These are phyloP conservation scores for Mycena venus DNA, from an alignment of 768 basidiomycete genomes.

Conservation along the genomic window DNA sequence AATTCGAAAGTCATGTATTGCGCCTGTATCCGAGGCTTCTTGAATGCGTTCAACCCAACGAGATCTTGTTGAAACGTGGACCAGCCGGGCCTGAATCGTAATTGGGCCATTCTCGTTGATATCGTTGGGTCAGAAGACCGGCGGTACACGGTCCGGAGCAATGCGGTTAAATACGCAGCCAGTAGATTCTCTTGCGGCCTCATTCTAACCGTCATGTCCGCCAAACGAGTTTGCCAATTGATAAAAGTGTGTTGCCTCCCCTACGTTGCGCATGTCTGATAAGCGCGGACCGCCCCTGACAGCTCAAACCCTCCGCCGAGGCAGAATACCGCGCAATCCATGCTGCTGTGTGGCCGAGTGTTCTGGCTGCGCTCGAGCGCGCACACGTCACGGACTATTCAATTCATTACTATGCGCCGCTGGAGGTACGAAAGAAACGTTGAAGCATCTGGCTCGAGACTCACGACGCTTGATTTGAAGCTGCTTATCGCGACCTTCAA, in stretches of 20 bases:
- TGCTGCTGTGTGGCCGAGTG: slow-evolving; percentile 75
- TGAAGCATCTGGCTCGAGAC: too few relatives aligned
- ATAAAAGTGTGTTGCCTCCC: slow-evolving; percentile 63
- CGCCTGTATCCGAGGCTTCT: too few relatives aligned
- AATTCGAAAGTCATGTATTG: not conserved
- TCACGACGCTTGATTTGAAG: too few relatives aligned
- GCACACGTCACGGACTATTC: slow-evolving; percentile 83
- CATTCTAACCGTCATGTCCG: slow-evolving; percentile 33
- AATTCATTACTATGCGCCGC: slow-evolving; percentile 75
- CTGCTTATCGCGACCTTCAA: slow-evolving; percentile 87
- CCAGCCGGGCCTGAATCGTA: too few relatives aligned
- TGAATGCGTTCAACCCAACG: too few relatives aligned
- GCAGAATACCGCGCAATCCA: slow-evolving; percentile 73
- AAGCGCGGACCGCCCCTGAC: not conserved
- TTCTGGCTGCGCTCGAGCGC: slow-evolving; percentile 71
- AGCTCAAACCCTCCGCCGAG: slow-evolving; percentile 68
- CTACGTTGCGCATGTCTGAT: not conserved
- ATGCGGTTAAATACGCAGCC: not conserved
- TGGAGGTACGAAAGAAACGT: too few relatives aligned
- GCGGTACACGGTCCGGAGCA: slow-evolving; percentile 9
- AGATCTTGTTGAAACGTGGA: too few relatives aligned
- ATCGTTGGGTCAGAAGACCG: slow-evolving; percentile 5
- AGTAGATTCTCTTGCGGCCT: not conserved
- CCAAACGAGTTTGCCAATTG: slow-evolving; percentile 78
- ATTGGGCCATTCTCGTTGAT: too few relatives aligned